Evolutionary conservation across 768 basidiomycete species (phyloP).

Genomic region (Coprinopsis strossmayeri): DNA sequence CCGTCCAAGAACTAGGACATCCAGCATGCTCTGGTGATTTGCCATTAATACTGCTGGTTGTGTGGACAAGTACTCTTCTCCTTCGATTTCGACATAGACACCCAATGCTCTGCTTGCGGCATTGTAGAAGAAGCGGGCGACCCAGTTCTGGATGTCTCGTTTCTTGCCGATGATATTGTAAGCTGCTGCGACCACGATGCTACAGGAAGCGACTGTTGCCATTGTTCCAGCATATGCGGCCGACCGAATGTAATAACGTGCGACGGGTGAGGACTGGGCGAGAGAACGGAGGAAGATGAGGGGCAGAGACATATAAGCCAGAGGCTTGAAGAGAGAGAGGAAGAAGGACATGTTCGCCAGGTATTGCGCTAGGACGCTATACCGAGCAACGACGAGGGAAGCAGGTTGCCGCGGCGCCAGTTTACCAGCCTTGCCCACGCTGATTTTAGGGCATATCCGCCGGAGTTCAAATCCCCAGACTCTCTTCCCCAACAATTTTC

Average conservation of each 20-base stretch:
- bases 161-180: conserved; percentile 62
- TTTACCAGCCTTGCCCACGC: neutral
- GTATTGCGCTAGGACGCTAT: neutral
- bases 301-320: conserved; percentile 76
- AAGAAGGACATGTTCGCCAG: conserved; percentile 52
- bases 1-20: conserved; percentile 79
- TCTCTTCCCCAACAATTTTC: conserved; percentile 4
- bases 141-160: conserved; percentile 75
- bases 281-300: conserved; percentile 57
- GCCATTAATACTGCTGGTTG: conserved; percentile 71
- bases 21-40: conserved; percentile 94
- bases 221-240: conserved; percentile 70
- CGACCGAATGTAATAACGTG: conserved; percentile 67
- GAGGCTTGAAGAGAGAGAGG: conserved; percentile 52
- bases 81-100: conserved; percentile 73
- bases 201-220: conserved; percentile 64
- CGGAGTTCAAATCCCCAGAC: too few relatives aligned
- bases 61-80: conserved; percentile 71
- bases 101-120: conserved; percentile 59
- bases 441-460: conserved; percentile 3
- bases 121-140: conserved; percentile 79
- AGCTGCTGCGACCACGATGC: conserved; percentile 58
- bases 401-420: too few relatives aligned
- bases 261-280: conserved; percentile 45
- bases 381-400: neutral